phyloP scores from a whole-genome alignment of 2,329 filamentous ascomycete genomes.

The Xylariomycetidae sp. region DNA sequence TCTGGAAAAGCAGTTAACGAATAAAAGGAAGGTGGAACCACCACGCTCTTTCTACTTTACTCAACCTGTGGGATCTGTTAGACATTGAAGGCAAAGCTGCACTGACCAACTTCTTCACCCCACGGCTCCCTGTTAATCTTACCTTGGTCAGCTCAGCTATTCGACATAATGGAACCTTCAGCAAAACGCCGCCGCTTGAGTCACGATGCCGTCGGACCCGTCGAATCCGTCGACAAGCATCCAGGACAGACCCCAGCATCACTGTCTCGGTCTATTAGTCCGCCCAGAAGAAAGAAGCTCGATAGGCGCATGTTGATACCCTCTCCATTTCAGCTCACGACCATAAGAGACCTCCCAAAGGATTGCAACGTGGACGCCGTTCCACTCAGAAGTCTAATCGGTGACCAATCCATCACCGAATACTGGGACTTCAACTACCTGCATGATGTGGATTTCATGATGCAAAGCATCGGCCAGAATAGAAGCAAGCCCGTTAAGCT shows the following conservation, averaged over 20 bases:
- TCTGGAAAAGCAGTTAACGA: no score
- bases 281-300: conserved; percentile 32
- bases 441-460: conserved; percentile 53
- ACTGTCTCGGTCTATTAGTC: conserved; percentile 38
- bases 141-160: no score
- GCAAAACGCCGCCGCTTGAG: conserved; percentile 20
- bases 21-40: no score
- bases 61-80: no score
- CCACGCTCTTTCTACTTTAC: no score
- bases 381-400: conserved; percentile 60
- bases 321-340: conserved; percentile 69
- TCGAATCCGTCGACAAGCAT: neutral
- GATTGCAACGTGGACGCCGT: conserved; percentile 60
- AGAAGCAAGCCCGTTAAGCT: conserved; percentile 42
- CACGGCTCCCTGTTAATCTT: no score
- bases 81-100: no score
- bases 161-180: conserved; percentile 19
- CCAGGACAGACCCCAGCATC: conserved; percentile 21
- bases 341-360: conserved; percentile 56
- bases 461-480: conserved; percentile 48
- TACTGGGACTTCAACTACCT: conserved; percentile 67
- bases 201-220: conserved; percentile 1
- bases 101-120: no score
- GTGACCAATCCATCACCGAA: conserved; percentile 66
- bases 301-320: conserved; percentile 24